These are phyloP conservation scores for Meyerozyma elateridarum DNA, from an alignment of 1,139 yeast species.

Conservation along the genomic window DNA sequence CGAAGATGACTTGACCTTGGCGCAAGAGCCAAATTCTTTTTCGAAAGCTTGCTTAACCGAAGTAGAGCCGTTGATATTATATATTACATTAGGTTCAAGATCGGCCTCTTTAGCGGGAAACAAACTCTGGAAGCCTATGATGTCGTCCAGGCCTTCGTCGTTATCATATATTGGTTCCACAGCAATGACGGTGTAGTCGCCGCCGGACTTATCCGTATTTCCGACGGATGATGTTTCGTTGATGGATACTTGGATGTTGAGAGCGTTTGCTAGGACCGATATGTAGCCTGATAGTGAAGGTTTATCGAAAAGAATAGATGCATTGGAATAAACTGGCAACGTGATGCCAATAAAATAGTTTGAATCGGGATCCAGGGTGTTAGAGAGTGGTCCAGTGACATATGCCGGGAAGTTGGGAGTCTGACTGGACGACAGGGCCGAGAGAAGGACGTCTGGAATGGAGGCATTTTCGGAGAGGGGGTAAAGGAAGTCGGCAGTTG, in stretches of 20 bases:
- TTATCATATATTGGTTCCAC: conserved; percentile 27
- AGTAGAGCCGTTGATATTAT: conserved; percentile 26
- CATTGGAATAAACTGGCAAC: conserved; percentile 67
- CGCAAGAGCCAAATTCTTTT: conserved; percentile 44
- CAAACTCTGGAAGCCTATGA: conserved; percentile 33
- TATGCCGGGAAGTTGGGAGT: conserved; percentile 31
- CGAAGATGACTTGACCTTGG: conserved; percentile 38
- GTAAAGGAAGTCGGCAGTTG: conserved; percentile 39
- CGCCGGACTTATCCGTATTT: conserved; percentile 5
- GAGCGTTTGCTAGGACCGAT: conserved; percentile 60
- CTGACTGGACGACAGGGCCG: conserved; percentile 5
- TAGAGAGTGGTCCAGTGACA: conserved; percentile 56
- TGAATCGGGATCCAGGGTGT: conserved; percentile 26
- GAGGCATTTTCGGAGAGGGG: conserved; percentile 46
- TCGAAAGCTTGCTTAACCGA: conserved; percentile 39
- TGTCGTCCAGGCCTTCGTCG: conserved; percentile 11
- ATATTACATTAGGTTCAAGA: conserved; percentile 20
- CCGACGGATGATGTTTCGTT: conserved; percentile 24
- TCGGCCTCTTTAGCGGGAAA: conserved; percentile 24
- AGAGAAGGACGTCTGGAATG: conserved; percentile 32
- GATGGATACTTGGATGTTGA: conserved; percentile 45
- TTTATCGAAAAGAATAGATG: conserved; percentile 58
- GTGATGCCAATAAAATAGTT: conserved; percentile 52
- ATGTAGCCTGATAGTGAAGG: conserved; percentile 69
- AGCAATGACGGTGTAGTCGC: conserved; percentile 32